Base-by-base conservation (phyloP, 1,284 basidiomycete species). In the Trichosporon asahii region DNA sequence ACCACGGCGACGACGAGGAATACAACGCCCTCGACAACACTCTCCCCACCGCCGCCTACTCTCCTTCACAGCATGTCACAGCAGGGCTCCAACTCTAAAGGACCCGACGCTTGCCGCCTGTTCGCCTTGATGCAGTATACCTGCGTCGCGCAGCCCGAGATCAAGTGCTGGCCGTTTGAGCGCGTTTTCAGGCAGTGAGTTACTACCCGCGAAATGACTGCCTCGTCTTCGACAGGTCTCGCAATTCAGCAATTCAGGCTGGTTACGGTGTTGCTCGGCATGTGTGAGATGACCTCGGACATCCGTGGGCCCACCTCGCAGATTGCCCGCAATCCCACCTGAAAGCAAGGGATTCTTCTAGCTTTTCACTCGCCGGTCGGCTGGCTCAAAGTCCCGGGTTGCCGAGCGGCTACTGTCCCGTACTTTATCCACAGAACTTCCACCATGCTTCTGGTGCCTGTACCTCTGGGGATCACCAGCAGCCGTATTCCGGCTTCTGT, bases 161-260 rank as follows among this genome's bases (percentile, higher is more conserved):
- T 73, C 23, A 61, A 37, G 55, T 73, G 72, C 61, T 73, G 66
- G 64, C 72, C 72, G 2, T 35, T 73, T 18, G 72, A 73, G 57
- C 69, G 72, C n/a, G 64, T 73, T 15, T 73, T 73, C 46, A 55
- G 72, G 18, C 69, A 73, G 72, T 73, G 64, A 73, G 69, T 73
- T 23, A 14, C 37, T 14, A 12, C 2, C n/a, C 2, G 37, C 37
- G 37, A 40, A 8, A 12, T 18, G 37, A n/a, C n/a, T 40, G 40
- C 6, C 40, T 44, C 5, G 15, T 8, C 2, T 27, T 29, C 29
- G 27, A 55, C 35, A 29, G 23, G 14, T 29, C n/a, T 55, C 14
- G 8, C 21, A 21, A 11, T 25, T 18, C 14, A 23, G 29, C 15
- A 21, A 37, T 40, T 14, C 35, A 18, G 67, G 9, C 25, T 21